Evolutionary conservation across 768 basidiomycete genomes (phyloP).

Genomic region (Sistotremastrum suecicum): DNA sequence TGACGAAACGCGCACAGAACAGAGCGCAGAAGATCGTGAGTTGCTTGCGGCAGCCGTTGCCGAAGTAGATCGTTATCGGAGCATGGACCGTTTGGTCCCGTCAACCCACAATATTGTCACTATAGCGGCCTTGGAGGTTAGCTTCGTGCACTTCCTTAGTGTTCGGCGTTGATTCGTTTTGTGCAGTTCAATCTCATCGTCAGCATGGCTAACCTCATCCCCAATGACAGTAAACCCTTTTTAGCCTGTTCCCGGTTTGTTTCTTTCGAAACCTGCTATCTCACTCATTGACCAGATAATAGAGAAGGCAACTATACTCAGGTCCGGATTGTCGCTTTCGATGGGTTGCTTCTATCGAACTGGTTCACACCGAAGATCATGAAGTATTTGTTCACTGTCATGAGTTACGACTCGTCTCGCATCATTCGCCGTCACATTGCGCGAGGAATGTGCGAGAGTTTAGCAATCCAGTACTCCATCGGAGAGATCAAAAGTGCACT

Average conservation of each 20-base stretch:
- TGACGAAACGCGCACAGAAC: conserved; percentile 49
- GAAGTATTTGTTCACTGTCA: conserved; percentile 77
- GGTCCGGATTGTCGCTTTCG: conserved; percentile 87
- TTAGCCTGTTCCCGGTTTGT: conserved; percentile 80
- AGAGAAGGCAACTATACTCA: conserved; percentile 92
- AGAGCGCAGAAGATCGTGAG: conserved; percentile 52
- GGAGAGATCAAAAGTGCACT: conserved; percentile 69
- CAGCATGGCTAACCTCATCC: conserved; percentile 61
- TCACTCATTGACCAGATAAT: conserved; percentile 2
- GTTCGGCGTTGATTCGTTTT: conserved; percentile 8
- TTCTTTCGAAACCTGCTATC: neutral
- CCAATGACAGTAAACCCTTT: conserved; percentile 63
- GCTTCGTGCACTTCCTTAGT: conserved; percentile 10
- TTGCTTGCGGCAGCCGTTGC: conserved; percentile 61
- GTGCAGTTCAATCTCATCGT: conserved; percentile 66
- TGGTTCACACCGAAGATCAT: conserved; percentile 78
- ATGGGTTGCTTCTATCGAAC: conserved; percentile 80
- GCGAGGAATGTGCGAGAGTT: conserved; percentile 69
- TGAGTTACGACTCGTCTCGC: conserved; percentile 75
- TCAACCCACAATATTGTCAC: conserved; percentile 92
- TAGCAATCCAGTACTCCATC: conserved; percentile 75
- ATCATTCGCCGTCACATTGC: conserved; percentile 79
- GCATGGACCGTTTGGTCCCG: conserved; percentile 90
- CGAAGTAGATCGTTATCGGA: conserved; percentile 84
- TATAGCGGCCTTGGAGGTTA: conserved; percentile 77